Evolutionary conservation across 371 early-diverging fungal genomes (phyloP), one percentile per base, ranked within the genome.

Genomic region (Nematocida parisii): DNA sequence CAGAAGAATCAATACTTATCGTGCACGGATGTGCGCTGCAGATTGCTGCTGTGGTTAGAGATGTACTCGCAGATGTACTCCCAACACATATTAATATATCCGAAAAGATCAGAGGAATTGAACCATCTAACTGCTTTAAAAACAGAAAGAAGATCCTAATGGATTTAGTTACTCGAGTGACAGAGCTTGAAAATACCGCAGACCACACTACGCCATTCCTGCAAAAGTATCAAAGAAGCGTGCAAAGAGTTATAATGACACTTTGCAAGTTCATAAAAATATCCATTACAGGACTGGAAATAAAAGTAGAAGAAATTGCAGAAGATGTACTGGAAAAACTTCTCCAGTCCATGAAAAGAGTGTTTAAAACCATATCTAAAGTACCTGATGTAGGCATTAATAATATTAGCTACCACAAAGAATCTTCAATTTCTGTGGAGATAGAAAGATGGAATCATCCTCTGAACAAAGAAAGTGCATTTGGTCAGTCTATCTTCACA

Each of bases 381-480:
- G 27, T 20, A 13, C 13, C 33, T 0, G 60, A 47, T 15, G 4
- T 13, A 9, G 50, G 7, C 6, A 27, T n/a, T 11, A 22, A 67
- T 5, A 24, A 61, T 5, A 75, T 75, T 46, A 45, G 70, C 2
- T 75, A 75, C 75, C 40, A 66, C 9, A 18, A 15, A n/a, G 68
- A 64, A 1, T 6, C 24, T 22, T 7, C 40, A n/a, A 44, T 68
- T n/a, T 33, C 20, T 9, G 11, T 15, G 39, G 67, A 75, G 44
- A 66, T 75, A 18, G 45, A 24, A 11, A 64, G 52, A 39, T 75
- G 75, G 75, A 75, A 75, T 54, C 22, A 57, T 55, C 75, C 75
- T 9, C 5, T n/a, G n/a, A n/a, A 33, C 9, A 27, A 55, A 42
- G 47, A 52, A 44, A 3, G 64, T 33, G 56, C 47, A 13, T 11